phyloP scores from a whole-genome alignment of 257 asterid species.

The Schizonepeta tenuifolia region DNA sequence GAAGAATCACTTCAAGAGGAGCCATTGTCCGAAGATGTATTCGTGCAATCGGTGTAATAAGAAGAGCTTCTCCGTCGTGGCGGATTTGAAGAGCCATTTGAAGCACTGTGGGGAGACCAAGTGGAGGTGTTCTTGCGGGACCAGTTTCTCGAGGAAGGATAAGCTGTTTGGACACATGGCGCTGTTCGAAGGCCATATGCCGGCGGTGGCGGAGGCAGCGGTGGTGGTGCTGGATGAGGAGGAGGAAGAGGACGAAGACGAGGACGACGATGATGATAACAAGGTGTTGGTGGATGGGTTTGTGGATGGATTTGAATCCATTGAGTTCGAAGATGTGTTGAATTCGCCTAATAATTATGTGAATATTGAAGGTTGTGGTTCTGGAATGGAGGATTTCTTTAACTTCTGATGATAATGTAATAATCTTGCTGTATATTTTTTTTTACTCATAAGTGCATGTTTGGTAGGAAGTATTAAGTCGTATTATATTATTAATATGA shows the following conservation, averaged over 20 bases:
- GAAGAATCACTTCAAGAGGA: conserved; percentile 93
- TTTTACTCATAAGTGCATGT: no score
- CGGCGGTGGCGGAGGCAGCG: conserved; percentile 51
- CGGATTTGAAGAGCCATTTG: conserved; percentile 90
- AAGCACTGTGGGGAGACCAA: conserved; percentile 85
- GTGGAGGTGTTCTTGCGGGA: conserved; percentile 93
- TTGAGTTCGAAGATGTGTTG: conserved; percentile 56
- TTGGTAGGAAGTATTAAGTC: no score
- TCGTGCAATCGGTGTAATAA: conserved; percentile 68
- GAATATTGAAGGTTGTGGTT: conserved; percentile 14
- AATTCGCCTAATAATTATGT: conserved; percentile 40
- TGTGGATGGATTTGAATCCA: conserved; percentile 54
- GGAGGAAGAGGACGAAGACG: conserved; percentile 29
- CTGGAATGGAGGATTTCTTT: conserved; percentile 42
- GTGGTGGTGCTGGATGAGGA: conserved; percentile 24
- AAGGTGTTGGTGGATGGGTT: conserved; percentile 43
- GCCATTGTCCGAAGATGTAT: conserved; percentile 92
- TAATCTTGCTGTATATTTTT: no score
- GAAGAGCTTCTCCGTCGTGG: conserved; percentile 84
- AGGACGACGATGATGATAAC: conserved; percentile 15
- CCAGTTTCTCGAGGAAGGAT: conserved; percentile 84
- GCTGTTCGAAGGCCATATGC: conserved; percentile 95
- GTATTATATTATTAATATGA: no score
- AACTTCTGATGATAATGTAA: not conserved
- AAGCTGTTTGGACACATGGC: conserved; percentile 90